phyloP scores from a whole-genome alignment of 176 grass and related monocot species.

The Hsuehochloa calcarea region DNA sequence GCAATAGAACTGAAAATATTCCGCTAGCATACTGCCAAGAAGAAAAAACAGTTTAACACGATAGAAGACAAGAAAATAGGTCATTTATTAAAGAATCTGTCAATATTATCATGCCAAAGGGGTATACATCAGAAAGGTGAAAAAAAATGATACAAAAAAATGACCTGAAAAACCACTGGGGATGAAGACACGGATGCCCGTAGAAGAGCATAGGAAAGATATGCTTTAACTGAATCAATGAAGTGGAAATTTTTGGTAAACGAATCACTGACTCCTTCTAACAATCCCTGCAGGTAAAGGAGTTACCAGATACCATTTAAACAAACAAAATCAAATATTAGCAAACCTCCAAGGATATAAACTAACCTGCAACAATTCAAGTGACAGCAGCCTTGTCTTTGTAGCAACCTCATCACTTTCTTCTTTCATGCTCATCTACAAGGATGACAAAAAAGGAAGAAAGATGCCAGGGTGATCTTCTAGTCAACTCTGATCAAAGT shows the following conservation, averaged over 20 bases:
- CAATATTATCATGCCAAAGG: slow-evolving; percentile 19
- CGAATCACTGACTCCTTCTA: slow-evolving; percentile 84
- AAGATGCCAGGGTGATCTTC: slow-evolving; percentile 9
- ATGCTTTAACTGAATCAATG: slow-evolving; percentile 98
- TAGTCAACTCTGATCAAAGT: slow-evolving; percentile 20
- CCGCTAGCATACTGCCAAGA: slow-evolving; percentile 86
- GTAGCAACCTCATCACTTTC: slow-evolving; percentile 91
- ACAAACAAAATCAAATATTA: slow-evolving; percentile 39
- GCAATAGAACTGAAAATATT: slow-evolving; percentile 93
- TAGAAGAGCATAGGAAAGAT: slow-evolving; percentile 96
- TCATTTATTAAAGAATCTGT: slow-evolving; percentile 12
- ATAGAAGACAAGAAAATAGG: not conserved
- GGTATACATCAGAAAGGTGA: slow-evolving; percentile 16
- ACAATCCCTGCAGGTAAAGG: slow-evolving; percentile 68
- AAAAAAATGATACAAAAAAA: slow-evolving; percentile 8
- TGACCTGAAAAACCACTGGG: slow-evolving; percentile 92
- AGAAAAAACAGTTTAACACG: slow-evolving; percentile 31
- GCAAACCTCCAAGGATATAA: slow-evolving; percentile 27
- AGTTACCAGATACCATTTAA: slow-evolving; percentile 32
- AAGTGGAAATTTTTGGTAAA: slow-evolving; percentile 99
- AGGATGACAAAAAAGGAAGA: slow-evolving; percentile 10
- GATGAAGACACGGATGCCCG: slow-evolving; percentile 86
- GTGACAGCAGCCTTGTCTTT: slow-evolving; percentile 94
- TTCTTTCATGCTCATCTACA: slow-evolving; percentile 99
- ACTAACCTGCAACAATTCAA: slow-evolving; percentile 91